phyloP scores from a whole-genome alignment of 2,329 filamentous ascomycete species.

The Moelleriella libera region DNA sequence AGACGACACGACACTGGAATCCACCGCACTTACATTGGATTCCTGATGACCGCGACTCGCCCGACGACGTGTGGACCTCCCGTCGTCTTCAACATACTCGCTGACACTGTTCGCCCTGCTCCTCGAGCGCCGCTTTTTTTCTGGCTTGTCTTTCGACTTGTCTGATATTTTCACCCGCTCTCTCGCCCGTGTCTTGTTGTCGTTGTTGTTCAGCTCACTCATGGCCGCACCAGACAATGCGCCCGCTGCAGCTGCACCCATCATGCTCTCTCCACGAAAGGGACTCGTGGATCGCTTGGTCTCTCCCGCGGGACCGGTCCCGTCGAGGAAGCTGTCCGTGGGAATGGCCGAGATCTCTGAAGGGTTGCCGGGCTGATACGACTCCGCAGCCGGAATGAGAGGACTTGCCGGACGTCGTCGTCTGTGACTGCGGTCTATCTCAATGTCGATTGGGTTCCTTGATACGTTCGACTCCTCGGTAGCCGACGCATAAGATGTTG shows the following conservation, averaged over 20 bases:
- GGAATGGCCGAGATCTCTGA: slow-evolving; percentile 79
- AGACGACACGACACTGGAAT: slow-evolving; percentile 41
- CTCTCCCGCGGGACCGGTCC: slow-evolving; percentile 31
- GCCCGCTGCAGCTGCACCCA: slow-evolving; percentile 19
- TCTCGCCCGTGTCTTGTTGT: slow-evolving; percentile 29
- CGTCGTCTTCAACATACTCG: slow-evolving; percentile 33
- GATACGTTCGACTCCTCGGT: slow-evolving; percentile 69
- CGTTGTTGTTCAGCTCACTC: slow-evolving; percentile 27
- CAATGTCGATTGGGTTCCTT: slow-evolving; percentile 72
- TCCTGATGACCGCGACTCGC: slow-evolving; percentile 39
- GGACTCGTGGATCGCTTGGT: slow-evolving; percentile 27
- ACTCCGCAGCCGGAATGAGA: slow-evolving; percentile 44
- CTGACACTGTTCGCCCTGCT: slow-evolving; percentile 32
- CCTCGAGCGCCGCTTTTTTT: slow-evolving; percentile 32
- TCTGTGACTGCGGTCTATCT: slow-evolving; percentile 53
- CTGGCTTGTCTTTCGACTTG: slow-evolving; percentile 30
- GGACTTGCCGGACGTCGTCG: slow-evolving; percentile 54
- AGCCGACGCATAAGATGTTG: slow-evolving; percentile 62
- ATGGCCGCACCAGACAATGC: slow-evolving; percentile 22
- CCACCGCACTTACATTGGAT: slow-evolving; percentile 35
- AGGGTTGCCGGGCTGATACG: slow-evolving; percentile 48
- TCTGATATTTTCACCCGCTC: slow-evolving; percentile 25
- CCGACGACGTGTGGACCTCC: slow-evolving; percentile 30
- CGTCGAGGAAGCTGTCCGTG: slow-evolving; percentile 46
- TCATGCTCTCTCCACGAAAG: slow-evolving; percentile 21